Evolutionary conservation across 1,284 basidiomycete species (phyloP).

Genomic region (Cutaneotrichosporon daszewskae): DNA sequence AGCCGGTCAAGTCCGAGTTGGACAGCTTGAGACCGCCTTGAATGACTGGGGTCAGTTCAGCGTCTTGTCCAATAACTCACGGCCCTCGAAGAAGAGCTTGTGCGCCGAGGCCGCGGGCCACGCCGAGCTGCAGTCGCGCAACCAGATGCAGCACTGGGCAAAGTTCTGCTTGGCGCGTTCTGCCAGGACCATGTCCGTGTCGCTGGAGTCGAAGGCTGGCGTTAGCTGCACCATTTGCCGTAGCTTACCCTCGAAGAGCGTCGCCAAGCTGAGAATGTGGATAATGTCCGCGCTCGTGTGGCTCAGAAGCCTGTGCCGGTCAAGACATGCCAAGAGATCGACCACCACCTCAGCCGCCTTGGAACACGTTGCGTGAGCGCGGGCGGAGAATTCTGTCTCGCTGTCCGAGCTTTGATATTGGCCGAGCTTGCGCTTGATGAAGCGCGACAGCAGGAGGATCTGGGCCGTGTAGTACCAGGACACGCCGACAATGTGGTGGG

Average conservation of each 20-base stretch:
- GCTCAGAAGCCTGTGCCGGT: slow-evolving; percentile 30
- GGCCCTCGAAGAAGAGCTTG: slow-evolving; percentile 42
- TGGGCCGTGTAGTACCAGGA: slow-evolving; percentile 39
- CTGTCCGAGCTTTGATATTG: too few relatives aligned
- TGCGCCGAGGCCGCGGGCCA: slow-evolving; percentile 43
- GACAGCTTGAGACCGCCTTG: slow-evolving; percentile 29
- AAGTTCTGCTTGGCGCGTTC: slow-evolving; percentile 36
- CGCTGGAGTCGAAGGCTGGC: slow-evolving; percentile 25
- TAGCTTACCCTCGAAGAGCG: slow-evolving; percentile 35
- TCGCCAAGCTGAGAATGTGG: slow-evolving; percentile 38
- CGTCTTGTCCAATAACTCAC: slow-evolving; percentile 26
- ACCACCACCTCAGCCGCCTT: slow-evolving; percentile 33
- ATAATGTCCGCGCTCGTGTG: slow-evolving; percentile 40
- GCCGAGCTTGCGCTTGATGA: slow-evolving; percentile 22
- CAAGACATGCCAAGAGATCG: slow-evolving; percentile 31
- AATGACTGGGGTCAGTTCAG: too few relatives aligned
- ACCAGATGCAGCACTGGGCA: slow-evolving; percentile 42
- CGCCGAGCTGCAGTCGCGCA: slow-evolving; percentile 33
- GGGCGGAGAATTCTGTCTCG: slow-evolving; percentile 10
- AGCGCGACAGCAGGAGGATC: slow-evolving; percentile 38
- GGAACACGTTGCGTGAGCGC: slow-evolving; percentile 30
- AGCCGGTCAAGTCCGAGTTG: neutral
- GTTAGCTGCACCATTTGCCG: neutral
- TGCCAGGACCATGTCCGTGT: slow-evolving; percentile 20
- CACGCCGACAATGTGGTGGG: slow-evolving; percentile 37